Conservation (phyloP, 805 yeast genomes). For the Candida namnaoensis region DNA sequence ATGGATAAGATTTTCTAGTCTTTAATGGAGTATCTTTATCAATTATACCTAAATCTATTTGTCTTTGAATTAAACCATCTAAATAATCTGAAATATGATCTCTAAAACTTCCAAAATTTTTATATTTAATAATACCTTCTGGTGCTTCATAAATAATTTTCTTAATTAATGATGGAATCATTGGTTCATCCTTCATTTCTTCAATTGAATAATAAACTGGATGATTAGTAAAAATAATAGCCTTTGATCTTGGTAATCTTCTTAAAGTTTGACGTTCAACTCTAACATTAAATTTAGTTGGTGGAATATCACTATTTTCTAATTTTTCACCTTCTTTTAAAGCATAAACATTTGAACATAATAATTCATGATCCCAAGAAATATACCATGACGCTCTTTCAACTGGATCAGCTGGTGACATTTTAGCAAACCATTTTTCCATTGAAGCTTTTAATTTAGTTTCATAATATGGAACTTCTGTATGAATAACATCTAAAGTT, state of each 20-base stretch:
- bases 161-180: slow-evolving; percentile 56
- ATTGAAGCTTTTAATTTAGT: slow-evolving; percentile 57
- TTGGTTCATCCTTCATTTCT: slow-evolving; percentile 76
- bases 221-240: slow-evolving; percentile 68
- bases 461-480: slow-evolving; percentile 61
- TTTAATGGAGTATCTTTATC: slow-evolving; percentile 45
- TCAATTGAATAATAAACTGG: slow-evolving; percentile 74
- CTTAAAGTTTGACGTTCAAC: slow-evolving; percentile 69
- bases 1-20: slow-evolving; percentile 55
- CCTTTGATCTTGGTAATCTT: slow-evolving; percentile 53
- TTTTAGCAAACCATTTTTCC: slow-evolving; percentile 64
- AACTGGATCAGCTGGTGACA: slow-evolving; percentile 54
- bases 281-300: slow-evolving; percentile 53
- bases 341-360: slow-evolving; percentile 47
- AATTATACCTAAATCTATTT: slow-evolving; percentile 47
- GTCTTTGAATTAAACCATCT: slow-evolving; percentile 48
- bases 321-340: slow-evolving; percentile 35
- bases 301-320: slow-evolving; percentile 32
- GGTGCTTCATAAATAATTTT: slow-evolving; percentile 63
- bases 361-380: slow-evolving; percentile 62
- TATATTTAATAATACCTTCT: slow-evolving; percentile 54
- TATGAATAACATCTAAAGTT: slow-evolving; percentile 55
- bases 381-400: slow-evolving; percentile 73
- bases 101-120: slow-evolving; percentile 48
- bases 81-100: slow-evolving; percentile 53